Base-by-base conservation (phyloP, 2,329 filamentous ascomycete genomes). In the Coniochaeta sp. region DNA sequence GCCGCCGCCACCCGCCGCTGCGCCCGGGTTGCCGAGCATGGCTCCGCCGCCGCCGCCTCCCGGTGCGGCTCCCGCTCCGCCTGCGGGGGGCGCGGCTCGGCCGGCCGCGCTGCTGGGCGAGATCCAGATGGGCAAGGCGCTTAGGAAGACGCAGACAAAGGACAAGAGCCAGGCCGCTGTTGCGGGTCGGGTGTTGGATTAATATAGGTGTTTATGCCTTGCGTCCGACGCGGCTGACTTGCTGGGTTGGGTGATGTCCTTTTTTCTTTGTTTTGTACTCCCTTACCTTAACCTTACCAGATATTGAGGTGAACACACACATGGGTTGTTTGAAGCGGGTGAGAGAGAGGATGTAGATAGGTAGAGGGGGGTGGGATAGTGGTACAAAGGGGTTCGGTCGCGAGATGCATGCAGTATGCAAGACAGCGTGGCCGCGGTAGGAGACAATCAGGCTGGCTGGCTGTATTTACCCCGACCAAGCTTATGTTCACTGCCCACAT, bases 61-160 rank as follows among this genome's bases (percentile, higher is more conserved):
- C 19, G 76, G 69, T 54, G 73, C 73, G 58, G 71, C 72, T 57
- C 68, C 75, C 34, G 71, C 71, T n/a, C 69, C 70, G 12, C 66
- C 73, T 1, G 73, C 70, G 9, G 65, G 73, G 1, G 73, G 66
- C 9, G 73, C 75, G 32, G 81, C 77, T 0, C 78, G 82, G 30
- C 84, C 85, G 22, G 69, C 83, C 22, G 85, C 86, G 1, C 81
- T 99, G 69, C 74, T 99, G 64, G 87, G 87, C 61, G 86, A 96
- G 72, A 98, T 99, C 63, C 87, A 93, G 70, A 77, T 85, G 63
- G 93, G 95, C 50, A 92, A 75, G 74, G 75, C 86, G 2, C 77
- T 99, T 70, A 92, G 83, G 79, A 98, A 98, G 81, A 91, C 92
- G 26, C 79, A 88, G 72, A 98, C 95, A 1, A 93, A 91, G 74